Conservation (phyloP, 2,329 filamentous ascomycete species). For the Fusarium nelsonii region DNA sequence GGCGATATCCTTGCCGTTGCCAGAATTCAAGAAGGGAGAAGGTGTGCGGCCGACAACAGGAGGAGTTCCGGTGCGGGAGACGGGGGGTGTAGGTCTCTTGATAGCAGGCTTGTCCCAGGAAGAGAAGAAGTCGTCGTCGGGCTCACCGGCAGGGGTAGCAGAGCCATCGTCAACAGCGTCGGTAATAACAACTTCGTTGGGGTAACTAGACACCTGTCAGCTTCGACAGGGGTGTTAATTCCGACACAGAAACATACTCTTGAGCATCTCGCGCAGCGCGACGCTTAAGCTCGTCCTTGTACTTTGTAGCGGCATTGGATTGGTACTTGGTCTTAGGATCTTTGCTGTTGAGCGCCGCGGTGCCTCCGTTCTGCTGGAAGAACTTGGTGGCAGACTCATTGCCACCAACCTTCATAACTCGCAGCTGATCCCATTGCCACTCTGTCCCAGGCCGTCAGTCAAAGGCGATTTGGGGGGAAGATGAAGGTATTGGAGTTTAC, state of each 20-base stretch:
- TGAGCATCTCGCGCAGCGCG: conserved; percentile 85
- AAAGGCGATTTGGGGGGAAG: not conserved
- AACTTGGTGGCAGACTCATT: conserved; percentile 99
- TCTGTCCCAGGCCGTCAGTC: conserved; percentile 60
- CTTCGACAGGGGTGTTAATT: not conserved
- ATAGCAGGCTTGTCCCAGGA: conserved; percentile 99
- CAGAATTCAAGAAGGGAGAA: conserved; percentile 90
- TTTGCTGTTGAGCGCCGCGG: conserved; percentile 93
- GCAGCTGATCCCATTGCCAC: conserved; percentile 99
- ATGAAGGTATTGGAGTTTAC: conserved; percentile 51
- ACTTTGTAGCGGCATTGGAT: conserved; percentile 92
- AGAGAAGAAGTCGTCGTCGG: conserved; percentile 97
- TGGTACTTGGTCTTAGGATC: conserved; percentile 98
- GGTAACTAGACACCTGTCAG: conserved; percentile 70
- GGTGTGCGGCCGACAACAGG: conserved; percentile 82
- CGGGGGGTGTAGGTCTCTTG: conserved; percentile 93
- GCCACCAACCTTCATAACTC: conserved; percentile 97
- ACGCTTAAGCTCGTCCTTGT: conserved; percentile 95
- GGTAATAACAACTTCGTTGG: conserved; percentile 85
- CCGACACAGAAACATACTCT: conserved; percentile 71
- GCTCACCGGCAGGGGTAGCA: conserved; percentile 83
- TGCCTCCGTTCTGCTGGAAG: conserved; percentile 96
- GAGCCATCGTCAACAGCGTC: conserved; percentile 78
- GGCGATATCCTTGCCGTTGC: conserved; percentile 77
- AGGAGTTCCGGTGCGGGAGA: conserved; percentile 90